Evolutionary conservation across 768 basidiomycete genomes (phyloP).

Genomic region (Aureoboletus auriporus): DNA sequence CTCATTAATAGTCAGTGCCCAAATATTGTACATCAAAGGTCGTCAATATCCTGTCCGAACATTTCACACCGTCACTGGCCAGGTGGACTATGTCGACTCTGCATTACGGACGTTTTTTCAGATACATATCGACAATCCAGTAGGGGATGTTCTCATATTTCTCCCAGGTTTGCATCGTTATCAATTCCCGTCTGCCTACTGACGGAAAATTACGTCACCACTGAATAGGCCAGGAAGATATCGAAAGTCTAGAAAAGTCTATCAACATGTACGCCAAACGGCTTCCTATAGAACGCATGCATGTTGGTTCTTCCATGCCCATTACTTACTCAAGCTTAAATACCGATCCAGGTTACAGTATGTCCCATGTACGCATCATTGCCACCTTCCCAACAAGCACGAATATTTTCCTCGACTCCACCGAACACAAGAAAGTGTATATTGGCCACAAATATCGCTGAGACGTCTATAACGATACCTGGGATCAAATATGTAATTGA

Average conservation of each 20-base stretch:
- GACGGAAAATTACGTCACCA: not conserved
- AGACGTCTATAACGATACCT: constrained; percentile 96
- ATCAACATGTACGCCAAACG: constrained; percentile 66
- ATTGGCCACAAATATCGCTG: constrained; percentile 95
- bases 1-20: constrained; percentile 52
- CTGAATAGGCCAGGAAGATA: constrained; percentile 85
- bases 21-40: constrained; percentile 87
- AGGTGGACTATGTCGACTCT: constrained; percentile 83
- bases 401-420: constrained; percentile 69
- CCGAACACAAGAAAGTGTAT: constrained; percentile 82
- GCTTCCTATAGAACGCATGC: constrained; percentile 54
- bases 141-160: constrained; percentile 91
- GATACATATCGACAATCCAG: constrained; percentile 75
- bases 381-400: constrained; percentile 69
- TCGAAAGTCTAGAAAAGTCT: constrained; percentile 79
- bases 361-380: constrained; percentile 88
- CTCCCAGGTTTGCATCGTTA: constrained; percentile 58
- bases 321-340: not conserved
- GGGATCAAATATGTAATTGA: constrained; percentile 95
- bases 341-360: constrained; percentile 53
- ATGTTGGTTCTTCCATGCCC: constrained; percentile 35
- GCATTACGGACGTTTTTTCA: constrained; percentile 93
- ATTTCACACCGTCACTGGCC: constrained; percentile 69
- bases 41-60: constrained; percentile 89
- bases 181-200: not conserved